Evolutionary conservation across 257 asterid species (phyloP).

Genomic region (Solanum dulcamara): DNA sequence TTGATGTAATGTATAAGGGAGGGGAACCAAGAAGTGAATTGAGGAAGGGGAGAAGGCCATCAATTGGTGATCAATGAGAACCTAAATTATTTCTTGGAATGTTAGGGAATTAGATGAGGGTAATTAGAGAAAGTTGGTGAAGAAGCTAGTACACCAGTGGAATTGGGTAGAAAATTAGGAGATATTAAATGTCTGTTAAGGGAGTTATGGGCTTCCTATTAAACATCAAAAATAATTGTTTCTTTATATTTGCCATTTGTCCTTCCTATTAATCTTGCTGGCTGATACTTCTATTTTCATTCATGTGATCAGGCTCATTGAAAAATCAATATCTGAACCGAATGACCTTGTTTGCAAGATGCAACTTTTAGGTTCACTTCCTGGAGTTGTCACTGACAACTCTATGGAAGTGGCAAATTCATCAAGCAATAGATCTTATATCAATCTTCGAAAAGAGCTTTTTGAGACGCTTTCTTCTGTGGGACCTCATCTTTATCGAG

Average conservation of each 20-base stretch:
- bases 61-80: background rate
- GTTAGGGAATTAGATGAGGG: background rate
- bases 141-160: background rate
- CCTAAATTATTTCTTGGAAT: background rate
- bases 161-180: background rate
- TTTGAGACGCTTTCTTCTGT: constrained; percentile 90
- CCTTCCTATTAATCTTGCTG: background rate
- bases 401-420: constrained; percentile 23
- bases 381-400: constrained; percentile 36
- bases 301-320: constrained; percentile 61
- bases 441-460: constrained; percentile 70
- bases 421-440: constrained; percentile 30
- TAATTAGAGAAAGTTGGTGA: background rate
- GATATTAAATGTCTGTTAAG: background rate
- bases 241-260: background rate
- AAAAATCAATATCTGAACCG: constrained; percentile 43
- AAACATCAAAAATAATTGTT: background rate
- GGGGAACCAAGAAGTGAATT: background rate
- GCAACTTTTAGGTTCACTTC: constrained; percentile 17
- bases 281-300: background rate
- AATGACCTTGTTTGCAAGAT: constrained; percentile 34
- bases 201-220: background rate
- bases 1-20: background rate
- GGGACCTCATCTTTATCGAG: constrained; percentile 92
- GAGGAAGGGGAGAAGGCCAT: background rate